Evolutionary conservation across 2,329 filamentous ascomycete species (phyloP).

Genomic region (Colletotrichum sp.): DNA sequence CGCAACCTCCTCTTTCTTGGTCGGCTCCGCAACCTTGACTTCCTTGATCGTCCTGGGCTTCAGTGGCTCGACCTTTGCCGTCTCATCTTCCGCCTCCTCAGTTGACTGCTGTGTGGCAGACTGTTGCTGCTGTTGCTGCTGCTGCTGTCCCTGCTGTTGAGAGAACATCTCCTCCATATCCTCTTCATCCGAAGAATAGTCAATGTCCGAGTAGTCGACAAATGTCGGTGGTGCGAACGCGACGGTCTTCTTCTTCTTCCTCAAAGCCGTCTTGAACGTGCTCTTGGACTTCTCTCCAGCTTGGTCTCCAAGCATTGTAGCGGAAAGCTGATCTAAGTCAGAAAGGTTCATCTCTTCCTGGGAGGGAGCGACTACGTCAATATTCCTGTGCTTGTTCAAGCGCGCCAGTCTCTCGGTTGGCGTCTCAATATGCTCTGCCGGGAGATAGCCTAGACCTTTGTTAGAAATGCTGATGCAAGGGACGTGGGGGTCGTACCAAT

Average conservation of each 20-base stretch:
- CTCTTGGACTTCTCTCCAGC: slow-evolving; percentile 78
- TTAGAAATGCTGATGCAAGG: slow-evolving; percentile 18
- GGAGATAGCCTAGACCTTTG: slow-evolving; percentile 76
- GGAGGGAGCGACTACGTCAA: slow-evolving; percentile 72
- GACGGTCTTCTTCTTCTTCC: slow-evolving; percentile 84
- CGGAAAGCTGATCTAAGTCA: slow-evolving; percentile 56
- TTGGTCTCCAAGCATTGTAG: slow-evolving; percentile 67
- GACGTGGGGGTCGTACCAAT: slow-evolving; percentile 61
- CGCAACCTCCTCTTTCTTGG: slow-evolving; percentile 32
- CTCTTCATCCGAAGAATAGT: slow-evolving; percentile 84
- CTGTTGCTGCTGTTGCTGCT: slow-evolving; percentile 35
- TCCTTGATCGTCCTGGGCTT: slow-evolving; percentile 53
- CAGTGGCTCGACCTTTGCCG: slow-evolving; percentile 60
- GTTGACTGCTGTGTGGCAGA: slow-evolving; percentile 27
- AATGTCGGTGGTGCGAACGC: slow-evolving; percentile 86
- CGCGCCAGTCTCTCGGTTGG: slow-evolving; percentile 92
- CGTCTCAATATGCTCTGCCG: slow-evolving; percentile 97
- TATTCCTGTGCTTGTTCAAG: slow-evolving; percentile 96
- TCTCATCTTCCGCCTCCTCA: slow-evolving; percentile 50
- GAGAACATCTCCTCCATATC: slow-evolving; percentile 51
- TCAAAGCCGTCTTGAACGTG: slow-evolving; percentile 82
- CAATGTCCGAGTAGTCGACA: slow-evolving; percentile 85
- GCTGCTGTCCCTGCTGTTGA: slow-evolving; percentile 33
- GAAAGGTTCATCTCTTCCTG: slow-evolving; percentile 17
- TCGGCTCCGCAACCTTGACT: slow-evolving; percentile 35